phyloP scores from a whole-genome alignment of 208 protist species.

The Trypanosoma boissoni region DNA sequence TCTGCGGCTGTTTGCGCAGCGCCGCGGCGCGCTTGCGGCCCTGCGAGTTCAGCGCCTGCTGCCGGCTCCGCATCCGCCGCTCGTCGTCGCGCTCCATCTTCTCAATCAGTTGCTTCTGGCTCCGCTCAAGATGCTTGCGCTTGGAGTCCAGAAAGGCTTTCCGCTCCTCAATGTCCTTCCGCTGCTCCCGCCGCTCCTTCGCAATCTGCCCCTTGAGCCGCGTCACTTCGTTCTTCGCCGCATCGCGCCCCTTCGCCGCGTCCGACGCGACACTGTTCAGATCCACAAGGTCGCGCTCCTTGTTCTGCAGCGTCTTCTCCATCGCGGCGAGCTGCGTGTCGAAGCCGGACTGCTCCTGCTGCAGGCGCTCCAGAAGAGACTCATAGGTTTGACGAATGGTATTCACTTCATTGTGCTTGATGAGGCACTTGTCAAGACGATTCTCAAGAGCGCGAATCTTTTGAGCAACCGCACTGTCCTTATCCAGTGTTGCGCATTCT shows the following conservation, averaged over 20 bases:
- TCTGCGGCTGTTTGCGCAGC: conserved; percentile 16
- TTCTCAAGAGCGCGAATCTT: conserved; percentile 95
- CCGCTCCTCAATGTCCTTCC: conserved; percentile 86
- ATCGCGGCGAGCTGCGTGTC: conserved; percentile 88
- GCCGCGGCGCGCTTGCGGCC: conserved; percentile 21
- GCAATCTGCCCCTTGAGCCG: conserved; percentile 63
- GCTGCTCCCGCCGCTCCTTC: conserved; percentile 72
- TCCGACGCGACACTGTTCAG: conserved; percentile 85
- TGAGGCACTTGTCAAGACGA: conserved; percentile 95
- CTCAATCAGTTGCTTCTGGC: conserved; percentile 43
- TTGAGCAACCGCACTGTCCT: conserved; percentile 76
- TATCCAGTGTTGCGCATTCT: conserved; percentile 47
- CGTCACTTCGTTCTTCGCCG: conserved; percentile 75
- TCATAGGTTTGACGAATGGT: conserved; percentile 94
- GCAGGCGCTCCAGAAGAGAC: conserved; percentile 91
- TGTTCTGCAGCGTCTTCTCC: conserved; percentile 84
- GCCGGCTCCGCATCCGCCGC: conserved; percentile 36
- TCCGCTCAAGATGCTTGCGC: conserved; percentile 66
- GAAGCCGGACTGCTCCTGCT: conserved; percentile 91
- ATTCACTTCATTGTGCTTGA: conserved; percentile 96
- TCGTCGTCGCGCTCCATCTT: conserved; percentile 79
- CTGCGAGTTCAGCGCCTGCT: conserved; percentile 17
- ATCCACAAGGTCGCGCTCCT: conserved; percentile 89
- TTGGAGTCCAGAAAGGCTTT: conserved; percentile 74
- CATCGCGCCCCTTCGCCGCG: conserved; percentile 77